A percentile compares a stretch with the other conserved stretches of the same genome.
phyloP scores from a whole-genome alignment of 2,329 filamentous ascomycete genomes.

The Rhinocladiella similis region DNA sequence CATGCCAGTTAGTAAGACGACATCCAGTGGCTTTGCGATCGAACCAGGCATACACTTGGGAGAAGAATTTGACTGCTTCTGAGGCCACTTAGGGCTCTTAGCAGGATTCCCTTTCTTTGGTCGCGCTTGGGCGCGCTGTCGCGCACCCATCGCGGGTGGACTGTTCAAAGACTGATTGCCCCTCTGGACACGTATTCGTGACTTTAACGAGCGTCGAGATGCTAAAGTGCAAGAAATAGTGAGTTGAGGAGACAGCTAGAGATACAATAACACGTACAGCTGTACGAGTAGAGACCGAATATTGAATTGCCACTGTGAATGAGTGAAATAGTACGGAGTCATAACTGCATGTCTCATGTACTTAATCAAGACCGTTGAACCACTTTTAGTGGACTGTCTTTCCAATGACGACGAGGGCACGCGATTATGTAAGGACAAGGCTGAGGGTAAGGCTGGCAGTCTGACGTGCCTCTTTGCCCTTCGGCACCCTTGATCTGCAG shows the following conservation, averaged over 20 bases:
- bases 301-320: neutral
- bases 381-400: neutral
- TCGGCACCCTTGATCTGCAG: too few relatives aligned
- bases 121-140: conserved; percentile 25
- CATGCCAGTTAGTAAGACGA: conserved; percentile 8
- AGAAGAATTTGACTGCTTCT: conserved; percentile 17
- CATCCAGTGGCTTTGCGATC: neutral
- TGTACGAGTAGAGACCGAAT: neutral
- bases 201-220: neutral
- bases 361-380: neutral
- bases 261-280: neutral
- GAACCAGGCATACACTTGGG: conserved; percentile 9
- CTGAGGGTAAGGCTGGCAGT: neutral
- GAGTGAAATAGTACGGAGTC: too few relatives aligned
- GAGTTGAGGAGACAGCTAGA: neutral
- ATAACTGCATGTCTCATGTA: neutral
- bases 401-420: neutral
- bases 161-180: neutral
- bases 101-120: conserved; percentile 22
- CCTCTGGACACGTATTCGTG: neutral
- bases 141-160: conserved; percentile 24
- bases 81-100: conserved; percentile 15
- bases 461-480: neutral
- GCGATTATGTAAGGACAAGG: too few relatives aligned
- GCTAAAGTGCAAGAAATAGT: neutral